Evolutionary conservation across 208 protist genomes (phyloP).

Genomic region (Trypanosoma mega): DNA sequence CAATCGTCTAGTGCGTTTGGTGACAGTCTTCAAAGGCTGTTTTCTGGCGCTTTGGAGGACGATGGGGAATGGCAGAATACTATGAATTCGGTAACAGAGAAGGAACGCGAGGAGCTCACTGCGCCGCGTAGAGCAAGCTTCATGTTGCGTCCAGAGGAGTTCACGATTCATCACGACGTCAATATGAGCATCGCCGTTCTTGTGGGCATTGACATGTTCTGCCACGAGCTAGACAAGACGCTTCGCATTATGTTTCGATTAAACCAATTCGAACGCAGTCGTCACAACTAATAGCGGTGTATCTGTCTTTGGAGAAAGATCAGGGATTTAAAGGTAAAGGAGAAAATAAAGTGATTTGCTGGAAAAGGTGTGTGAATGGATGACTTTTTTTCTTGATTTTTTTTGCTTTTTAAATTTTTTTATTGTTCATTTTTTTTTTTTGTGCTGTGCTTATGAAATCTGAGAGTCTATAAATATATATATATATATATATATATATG

Average conservation of each 20-base stretch:
- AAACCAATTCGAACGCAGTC: constrained; percentile 47
- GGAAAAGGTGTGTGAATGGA: constrained; percentile 1
- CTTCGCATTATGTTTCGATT: constrained; percentile 48
- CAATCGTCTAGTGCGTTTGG: not conserved
- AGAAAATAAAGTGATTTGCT: not conserved
- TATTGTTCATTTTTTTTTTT: constrained; percentile 17
- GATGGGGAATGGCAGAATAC: not conserved
- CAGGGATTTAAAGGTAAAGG: not conserved
- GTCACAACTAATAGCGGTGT: not conserved
- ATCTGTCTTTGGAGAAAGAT: no score
- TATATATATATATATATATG: constrained; percentile 5
- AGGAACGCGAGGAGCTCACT: constrained; percentile 22
- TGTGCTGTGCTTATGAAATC: constrained; percentile 2
- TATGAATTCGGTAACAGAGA: not conserved
- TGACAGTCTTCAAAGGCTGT: not conserved
- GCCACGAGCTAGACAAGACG: constrained; percentile 45
- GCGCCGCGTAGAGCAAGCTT: constrained; percentile 25
- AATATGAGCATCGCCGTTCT: constrained; percentile 59
- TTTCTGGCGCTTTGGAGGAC: not conserved
- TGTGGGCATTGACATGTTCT: constrained; percentile 65
- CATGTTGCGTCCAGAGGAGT: constrained; percentile 26
- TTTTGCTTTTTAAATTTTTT: constrained; percentile 9
- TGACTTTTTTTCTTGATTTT: constrained; percentile 8
- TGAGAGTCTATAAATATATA: constrained; percentile 2
- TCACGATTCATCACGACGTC: constrained; percentile 48